phyloP scores from a whole-genome alignment of 345 rosid genomes.

The Syzygium aqueum region DNA sequence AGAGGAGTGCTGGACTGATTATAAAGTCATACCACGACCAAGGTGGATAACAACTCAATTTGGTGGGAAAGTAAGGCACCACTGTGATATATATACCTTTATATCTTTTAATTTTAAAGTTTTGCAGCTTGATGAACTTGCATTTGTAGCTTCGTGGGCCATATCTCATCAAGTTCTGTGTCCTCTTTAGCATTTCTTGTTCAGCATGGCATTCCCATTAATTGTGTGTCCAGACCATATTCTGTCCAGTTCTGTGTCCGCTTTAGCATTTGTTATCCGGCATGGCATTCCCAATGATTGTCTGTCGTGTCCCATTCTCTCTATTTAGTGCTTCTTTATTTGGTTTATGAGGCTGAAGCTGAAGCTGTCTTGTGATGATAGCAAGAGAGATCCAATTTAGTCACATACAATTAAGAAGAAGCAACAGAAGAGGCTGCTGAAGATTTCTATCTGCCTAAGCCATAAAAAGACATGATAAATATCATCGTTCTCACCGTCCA shows the following conservation, averaged over 20 bases:
- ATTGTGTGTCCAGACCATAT: not conserved
- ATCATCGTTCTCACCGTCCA: not conserved
- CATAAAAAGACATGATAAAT: not conserved
- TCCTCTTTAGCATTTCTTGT: not conserved
- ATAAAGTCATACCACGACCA: conserved; percentile 62
- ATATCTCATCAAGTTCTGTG: not conserved
- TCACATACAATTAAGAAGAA: not conserved
- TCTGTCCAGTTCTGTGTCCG: not conserved
- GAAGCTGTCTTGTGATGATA: not conserved
- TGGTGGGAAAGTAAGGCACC: conserved; percentile 78
- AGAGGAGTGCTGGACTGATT: conserved; percentile 60
- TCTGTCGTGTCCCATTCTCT: not conserved
- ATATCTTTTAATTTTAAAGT: not conserved
- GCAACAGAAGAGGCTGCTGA: not conserved
- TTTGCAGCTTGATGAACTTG: not conserved
- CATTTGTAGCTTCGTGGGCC: not conserved
- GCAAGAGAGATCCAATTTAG: not conserved
- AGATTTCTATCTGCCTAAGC: not conserved
- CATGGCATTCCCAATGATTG: not conserved
- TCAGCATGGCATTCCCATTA: not conserved
- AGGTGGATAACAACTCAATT: conserved; percentile 77
- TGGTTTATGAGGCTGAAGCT: not conserved
- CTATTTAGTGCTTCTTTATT: not conserved
- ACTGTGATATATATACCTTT: not conserved
- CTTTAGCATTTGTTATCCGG: not conserved